phyloP scores from a whole-genome alignment of 176 grass and related monocot genomes.

The Zea luxurians region DNA sequence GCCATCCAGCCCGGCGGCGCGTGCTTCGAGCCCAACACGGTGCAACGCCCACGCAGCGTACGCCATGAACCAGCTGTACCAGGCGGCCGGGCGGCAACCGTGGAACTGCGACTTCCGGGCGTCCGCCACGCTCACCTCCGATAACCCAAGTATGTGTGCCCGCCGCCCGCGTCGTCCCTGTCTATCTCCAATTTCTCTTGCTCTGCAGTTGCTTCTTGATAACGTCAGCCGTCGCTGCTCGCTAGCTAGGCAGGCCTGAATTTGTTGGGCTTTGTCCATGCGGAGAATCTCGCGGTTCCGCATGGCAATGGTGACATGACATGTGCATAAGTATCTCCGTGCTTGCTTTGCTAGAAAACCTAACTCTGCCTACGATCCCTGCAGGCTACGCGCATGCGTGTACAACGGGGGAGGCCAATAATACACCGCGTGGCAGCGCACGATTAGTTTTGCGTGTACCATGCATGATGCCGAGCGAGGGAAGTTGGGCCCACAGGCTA shows the following conservation, averaged over 20 bases:
- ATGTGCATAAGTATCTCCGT: conserved; percentile 15
- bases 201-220: neutral
- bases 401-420: conserved; percentile 66
- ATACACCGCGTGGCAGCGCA: neutral
- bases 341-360: too few species aligned
- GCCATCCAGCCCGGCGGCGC: conserved; percentile 74
- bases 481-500: neutral
- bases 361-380: conserved; percentile 1
- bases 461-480: neutral
- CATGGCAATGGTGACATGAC: conserved; percentile 1
- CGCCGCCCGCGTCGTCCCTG: too few species aligned
- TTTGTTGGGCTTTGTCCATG: neutral
- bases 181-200: too few species aligned
- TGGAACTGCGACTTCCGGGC: conserved; percentile 88
- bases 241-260: too few species aligned
- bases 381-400: conserved; percentile 71
- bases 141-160: conserved; percentile 86
- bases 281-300: neutral
- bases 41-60: conserved; percentile 89
- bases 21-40: conserved; percentile 86
- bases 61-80: conserved; percentile 96
- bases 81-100: conserved; percentile 54
- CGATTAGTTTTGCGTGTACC: neutral
- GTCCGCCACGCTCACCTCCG: conserved; percentile 64
- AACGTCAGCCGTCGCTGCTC: neutral